Percentiles rank a stretch among this genome's conserved stretches.
phyloP scores from a whole-genome alignment of 345 rosid genomes.

The Corymbia maculata region DNA sequence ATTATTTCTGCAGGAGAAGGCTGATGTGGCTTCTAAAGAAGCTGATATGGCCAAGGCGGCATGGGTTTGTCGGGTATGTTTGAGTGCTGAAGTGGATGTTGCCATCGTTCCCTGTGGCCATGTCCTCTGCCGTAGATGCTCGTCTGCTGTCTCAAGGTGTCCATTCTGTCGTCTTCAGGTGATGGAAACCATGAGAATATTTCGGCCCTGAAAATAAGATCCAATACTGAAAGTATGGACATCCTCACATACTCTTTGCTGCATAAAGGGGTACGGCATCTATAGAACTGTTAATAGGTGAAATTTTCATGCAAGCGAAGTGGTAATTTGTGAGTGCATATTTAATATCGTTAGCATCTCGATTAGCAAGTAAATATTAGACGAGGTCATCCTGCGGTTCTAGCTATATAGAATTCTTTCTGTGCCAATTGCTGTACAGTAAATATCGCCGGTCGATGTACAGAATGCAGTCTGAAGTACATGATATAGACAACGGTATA shows the following conservation, averaged over 20 bases:
- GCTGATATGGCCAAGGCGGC: conserved; percentile 83
- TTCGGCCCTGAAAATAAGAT: conserved; percentile 36
- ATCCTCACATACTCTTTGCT: background rate
- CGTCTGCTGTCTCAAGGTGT: conserved; percentile 72
- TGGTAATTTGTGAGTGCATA: background rate
- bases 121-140: conserved; percentile 72
- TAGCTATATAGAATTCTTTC: background rate
- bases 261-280: background rate
- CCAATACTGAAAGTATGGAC: background rate
- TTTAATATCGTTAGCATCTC: background rate
- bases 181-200: conserved; percentile 51
- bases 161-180: conserved; percentile 90
- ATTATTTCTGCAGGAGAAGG: conserved; percentile 47
- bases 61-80: conserved; percentile 80
- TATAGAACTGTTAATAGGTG: background rate
- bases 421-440: background rate
- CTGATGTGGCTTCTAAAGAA: conserved; percentile 59
- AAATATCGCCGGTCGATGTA: background rate
- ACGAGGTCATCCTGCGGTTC: background rate
- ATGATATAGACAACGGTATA: background rate
- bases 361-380: background rate
- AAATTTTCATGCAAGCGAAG: background rate
- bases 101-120: conserved; percentile 86
- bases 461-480: background rate
- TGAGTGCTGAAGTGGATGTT: conserved; percentile 70